Base-by-base conservation (phyloP, 1,284 basidiomycete species). In the Marasmius fiardii region DNA sequence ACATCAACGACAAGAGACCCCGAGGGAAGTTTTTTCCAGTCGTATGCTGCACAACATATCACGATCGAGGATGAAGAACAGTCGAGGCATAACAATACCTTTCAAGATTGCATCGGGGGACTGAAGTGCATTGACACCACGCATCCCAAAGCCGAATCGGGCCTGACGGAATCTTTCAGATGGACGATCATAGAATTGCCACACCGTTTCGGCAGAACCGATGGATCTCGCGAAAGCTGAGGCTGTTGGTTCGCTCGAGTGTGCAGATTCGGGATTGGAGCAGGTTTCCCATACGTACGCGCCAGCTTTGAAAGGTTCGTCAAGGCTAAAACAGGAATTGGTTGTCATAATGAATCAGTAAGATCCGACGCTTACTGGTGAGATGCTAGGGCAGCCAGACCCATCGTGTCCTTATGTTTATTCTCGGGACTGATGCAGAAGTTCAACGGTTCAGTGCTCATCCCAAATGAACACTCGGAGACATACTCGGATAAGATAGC, bases 1-100 rank as follows among this genome's bases (percentile, higher is more conserved):
- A 78, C 74, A 52, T 78, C 77, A 14, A 79, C 75, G 8, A 79
- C 62, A 5, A 69, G 24, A 1, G 72, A 62, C 8, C 59, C 68
- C 6, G 55, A 10, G 0, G 67, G 58, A 3, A 78, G 62, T 1
- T 61, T 51, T 1, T 57, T 57, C 75, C 75, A 77, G 23, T 71
- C 64, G 54, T 69, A 71, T 0, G 65, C 75, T 74, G 11, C 18
- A 26, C 3, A n/a, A n/a, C 10, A 12, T n/a, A 23, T n/a, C 18
- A 24, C 2, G 23, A 44, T 10, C 11, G 23, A 12, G 23, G 21
- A 44, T 11, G 21, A 37, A 11, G 5, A 37, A n/a, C 3, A 3
- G 35, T 5, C 34, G 34, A n/a, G n/a, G 12, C 35, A 2, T 5
- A 37, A 11, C 3, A 37, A 12, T 57, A 72, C 74, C 68, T 23